These are phyloP conservation scores for Pseudomicrostroma phylloplanum DNA, from an alignment of 1,284 basidiomycete genomes.

Conservation along the genomic window DNA sequence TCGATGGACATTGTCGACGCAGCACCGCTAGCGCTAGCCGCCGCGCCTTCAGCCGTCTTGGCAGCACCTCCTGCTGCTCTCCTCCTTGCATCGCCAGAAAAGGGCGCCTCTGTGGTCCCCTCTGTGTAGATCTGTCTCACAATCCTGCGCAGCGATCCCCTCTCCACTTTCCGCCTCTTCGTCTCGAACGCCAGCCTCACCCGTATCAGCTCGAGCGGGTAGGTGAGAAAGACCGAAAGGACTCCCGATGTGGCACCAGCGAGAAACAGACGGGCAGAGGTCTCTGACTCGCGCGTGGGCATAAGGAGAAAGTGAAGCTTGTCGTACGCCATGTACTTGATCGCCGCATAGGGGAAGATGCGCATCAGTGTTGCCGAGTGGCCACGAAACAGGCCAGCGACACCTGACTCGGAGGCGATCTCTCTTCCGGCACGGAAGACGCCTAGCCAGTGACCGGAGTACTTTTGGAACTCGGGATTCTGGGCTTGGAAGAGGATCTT, in stretches of 20 bases:
- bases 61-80: constrained; percentile 33
- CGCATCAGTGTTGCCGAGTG: constrained; percentile 76
- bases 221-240: constrained; percentile 81
- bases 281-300: constrained; percentile 72
- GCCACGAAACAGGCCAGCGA: constrained; percentile 82
- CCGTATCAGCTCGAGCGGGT: constrained; percentile 88
- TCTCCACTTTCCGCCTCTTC: constrained; percentile 50
- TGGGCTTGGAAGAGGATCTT: constrained; percentile 99
- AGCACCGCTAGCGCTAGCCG: constrained; percentile 21
- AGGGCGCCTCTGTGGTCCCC: constrained; percentile 43
- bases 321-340: constrained; percentile 96
- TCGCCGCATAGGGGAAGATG: constrained; percentile 88
- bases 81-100: constrained; percentile 36
- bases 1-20: constrained; percentile 1
- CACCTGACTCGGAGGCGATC: constrained; percentile 69
- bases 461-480: constrained; percentile 88
- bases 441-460: constrained; percentile 80
- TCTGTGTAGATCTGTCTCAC: constrained; percentile 44
- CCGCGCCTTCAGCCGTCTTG: constrained; percentile 19
- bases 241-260: constrained; percentile 85
- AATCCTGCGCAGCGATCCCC: constrained; percentile 32
- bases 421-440: constrained; percentile 71
- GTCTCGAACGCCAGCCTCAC: constrained; percentile 92
- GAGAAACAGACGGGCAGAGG: constrained; percentile 72
- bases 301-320: constrained; percentile 75